Evolutionary conservation across 148 eudicot genomes (phyloP).

Genomic region (Nyssa sinensis): DNA sequence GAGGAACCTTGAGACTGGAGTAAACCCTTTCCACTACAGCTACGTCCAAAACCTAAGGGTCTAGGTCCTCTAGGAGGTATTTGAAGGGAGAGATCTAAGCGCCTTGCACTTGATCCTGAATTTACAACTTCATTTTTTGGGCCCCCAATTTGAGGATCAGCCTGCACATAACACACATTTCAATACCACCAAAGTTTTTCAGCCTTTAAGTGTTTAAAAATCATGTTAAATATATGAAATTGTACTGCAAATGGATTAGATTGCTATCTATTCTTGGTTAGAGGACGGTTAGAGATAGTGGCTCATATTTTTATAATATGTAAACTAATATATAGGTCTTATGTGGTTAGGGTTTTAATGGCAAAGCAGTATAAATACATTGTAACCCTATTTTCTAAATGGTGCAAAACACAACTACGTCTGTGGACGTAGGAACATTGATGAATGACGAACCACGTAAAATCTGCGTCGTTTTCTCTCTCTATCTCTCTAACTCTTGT

Average conservation of each 20-base stretch:
- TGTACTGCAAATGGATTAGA: neutral
- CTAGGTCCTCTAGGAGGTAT: slow-evolving; percentile 78
- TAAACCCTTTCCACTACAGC: slow-evolving; percentile 44
- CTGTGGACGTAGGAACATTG: too few species aligned
- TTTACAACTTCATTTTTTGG: slow-evolving; percentile 28
- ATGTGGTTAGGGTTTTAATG: too few species aligned
- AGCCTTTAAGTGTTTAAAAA: neutral
- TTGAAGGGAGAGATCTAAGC: slow-evolving; percentile 63
- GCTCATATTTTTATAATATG: too few species aligned
- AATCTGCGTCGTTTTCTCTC: too few species aligned
- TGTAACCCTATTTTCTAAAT: too few species aligned
- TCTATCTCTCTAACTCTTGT: too few species aligned
- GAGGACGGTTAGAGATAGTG: too few species aligned
- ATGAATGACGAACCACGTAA: too few species aligned
- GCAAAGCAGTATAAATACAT: too few species aligned
- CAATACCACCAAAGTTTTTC: neutral
- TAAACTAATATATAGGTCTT: too few species aligned
- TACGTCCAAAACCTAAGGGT: slow-evolving; percentile 39
- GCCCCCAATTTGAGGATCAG: slow-evolving; percentile 19
- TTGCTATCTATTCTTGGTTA: neutral
- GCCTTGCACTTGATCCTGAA: slow-evolving; percentile 38
- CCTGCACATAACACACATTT: slow-evolving; percentile 38
- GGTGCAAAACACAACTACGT: too few species aligned
- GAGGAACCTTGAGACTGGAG: slow-evolving; percentile 40
- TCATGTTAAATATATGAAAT: neutral